Evolutionary conservation across 2,329 filamentous ascomycete species (phyloP), one percentile per base, ranked within the genome.

Genomic region (Paradendryphiella salina): DNA sequence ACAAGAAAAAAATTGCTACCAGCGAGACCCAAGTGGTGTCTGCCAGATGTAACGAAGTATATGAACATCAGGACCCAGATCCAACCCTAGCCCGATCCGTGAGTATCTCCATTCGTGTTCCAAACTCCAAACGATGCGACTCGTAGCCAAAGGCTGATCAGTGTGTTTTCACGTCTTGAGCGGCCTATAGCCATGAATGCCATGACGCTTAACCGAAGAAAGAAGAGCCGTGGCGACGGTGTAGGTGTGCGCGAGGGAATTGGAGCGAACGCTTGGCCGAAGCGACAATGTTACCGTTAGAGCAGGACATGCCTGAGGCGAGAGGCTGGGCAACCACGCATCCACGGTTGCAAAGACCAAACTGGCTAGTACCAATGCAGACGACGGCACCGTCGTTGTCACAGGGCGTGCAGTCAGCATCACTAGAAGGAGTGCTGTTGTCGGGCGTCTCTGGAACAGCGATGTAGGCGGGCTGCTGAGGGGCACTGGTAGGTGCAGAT

Each of bases 291-390:
- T 56, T 56, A 31, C 74, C 75, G 37, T 69, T 63, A 8, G 65
- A 58, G 66, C 77, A 79, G 5, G 60, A 57, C 38, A 73, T 79
- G 31, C 77, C 77, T 15, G 65, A 60, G 8, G 77, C 71, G 21
- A 79, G 68, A 28, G 66, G 56, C 54, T 75, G 72, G 5, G 72
- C 57, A 29, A 77, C 65, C 4, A 74, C 76, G 49, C 66, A 75
- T 37, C 73, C 70, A 43, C 70, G 64, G 66, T 78, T 69, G 72
- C 76, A 79, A 29, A 78, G 65, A 26, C 76, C 77, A 47, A 75
- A 79, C 20, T 73, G 66, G 32, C 56, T 66, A 40, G 48, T 57
- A 42, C 75, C 75, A 29, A 77, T 75, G 67, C 77, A 79, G 48
- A 78, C 66, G 37, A 79, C 59, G 20, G 61, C 65, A 15, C 76